Evolutionary conservation across 1,284 basidiomycete species (phyloP), one percentile per base, ranked within the genome.

Genomic region (Ustilago esculenta): DNA sequence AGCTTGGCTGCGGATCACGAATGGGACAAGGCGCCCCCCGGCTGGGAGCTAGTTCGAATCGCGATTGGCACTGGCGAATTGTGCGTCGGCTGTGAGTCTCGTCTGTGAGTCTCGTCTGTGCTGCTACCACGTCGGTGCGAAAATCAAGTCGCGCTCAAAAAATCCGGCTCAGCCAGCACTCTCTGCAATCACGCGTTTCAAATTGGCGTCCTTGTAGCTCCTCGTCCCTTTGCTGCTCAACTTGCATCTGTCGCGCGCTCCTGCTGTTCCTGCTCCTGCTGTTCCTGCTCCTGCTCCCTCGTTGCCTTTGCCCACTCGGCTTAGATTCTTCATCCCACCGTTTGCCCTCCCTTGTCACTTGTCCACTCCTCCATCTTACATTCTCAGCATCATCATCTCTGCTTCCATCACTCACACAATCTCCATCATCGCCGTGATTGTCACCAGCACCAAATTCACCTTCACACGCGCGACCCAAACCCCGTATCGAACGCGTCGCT

Each of bases 91-190:
- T n/a, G n/a, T n/a, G n/a, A n/a, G n/a, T n/a, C n/a, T n/a, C n/a
- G n/a, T n/a, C n/a, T n/a, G n/a, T n/a, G n/a, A n/a, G n/a, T n/a
- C n/a, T n/a, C n/a, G n/a, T n/a, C n/a, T 36, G 18, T 20, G 18
- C 23, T 27, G 11, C 18, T 29, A 36, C 42, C 47, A 51, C 47
- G 55, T 46, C 47, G 18, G 24, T 33, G 54, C 34, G 21, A 47
- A 57, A 50, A 44, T 57, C 35, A 42, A 57, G 45, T 48, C 54
- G 54, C 54, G 47, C 46, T 51, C 33, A 50, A 39, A 48, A 37
- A 24, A 30, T 24, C 33, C 11, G 23, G 23, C 9, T n/a, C 24
- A 45, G 48, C 12, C 36, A 46, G 44, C 52, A 18, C 25, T 24
- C 29, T 40, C 24, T 29, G 34, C 32, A 41, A 30, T 33, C 43